These are phyloP conservation scores for Salicornia ramosissima DNA, from an alignment of 148 eudicot genomes.

Conservation along the genomic window DNA sequence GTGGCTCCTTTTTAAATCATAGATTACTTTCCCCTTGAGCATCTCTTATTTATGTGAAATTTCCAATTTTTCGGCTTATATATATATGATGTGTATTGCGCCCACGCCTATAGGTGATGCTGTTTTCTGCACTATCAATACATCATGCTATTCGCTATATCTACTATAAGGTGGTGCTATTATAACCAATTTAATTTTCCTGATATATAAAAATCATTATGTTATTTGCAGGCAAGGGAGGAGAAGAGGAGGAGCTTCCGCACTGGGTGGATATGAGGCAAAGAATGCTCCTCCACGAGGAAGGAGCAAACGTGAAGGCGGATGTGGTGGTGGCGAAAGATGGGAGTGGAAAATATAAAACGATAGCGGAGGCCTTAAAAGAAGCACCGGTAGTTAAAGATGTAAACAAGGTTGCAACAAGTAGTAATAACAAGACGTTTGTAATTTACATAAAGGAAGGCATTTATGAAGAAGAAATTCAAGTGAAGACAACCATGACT, in stretches of 20 bases:
- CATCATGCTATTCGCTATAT: no score
- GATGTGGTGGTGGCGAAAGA: constrained; percentile 59
- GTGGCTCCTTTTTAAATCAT: no score
- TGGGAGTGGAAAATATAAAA: constrained; percentile 57
- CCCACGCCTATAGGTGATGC: no score
- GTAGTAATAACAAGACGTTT: constrained; percentile 20
- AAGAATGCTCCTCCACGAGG: constrained; percentile 14
- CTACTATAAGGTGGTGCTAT: no score
- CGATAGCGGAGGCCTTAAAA: constrained; percentile 43
- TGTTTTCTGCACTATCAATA: no score
- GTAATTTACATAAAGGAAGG: constrained; percentile 62
- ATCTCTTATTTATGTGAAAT: no score
- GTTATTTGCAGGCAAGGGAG: background rate
- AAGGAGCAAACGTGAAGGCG: constrained; percentile 26
- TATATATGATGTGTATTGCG: no score
- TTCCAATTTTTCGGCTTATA: no score
- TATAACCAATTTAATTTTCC: no score
- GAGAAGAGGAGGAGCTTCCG: background rate
- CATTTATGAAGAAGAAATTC: constrained; percentile 41
- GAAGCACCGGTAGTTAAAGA: constrained; percentile 28
- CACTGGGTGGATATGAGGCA: constrained; percentile 21
- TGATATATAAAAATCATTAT: no score
- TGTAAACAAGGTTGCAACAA: background rate
- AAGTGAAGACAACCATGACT: constrained; percentile 28
- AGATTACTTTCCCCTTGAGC: no score